phyloP scores from a whole-genome alignment of 768 basidiomycete species.

The Suillus bovinus region DNA sequence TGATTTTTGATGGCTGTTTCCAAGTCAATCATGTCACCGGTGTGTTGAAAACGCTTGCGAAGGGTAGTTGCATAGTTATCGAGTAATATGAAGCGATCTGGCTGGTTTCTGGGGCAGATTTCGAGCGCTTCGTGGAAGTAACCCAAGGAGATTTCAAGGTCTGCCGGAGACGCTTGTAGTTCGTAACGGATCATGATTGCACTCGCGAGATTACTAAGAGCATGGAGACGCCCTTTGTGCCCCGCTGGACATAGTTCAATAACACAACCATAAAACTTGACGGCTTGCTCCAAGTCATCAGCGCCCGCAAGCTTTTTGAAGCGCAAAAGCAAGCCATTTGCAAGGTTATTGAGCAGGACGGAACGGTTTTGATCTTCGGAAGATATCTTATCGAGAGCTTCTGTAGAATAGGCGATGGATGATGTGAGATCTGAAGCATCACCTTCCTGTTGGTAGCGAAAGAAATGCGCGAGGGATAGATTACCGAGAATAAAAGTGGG shows the following conservation, averaged over 20 bases:
- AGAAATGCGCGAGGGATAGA: conserved; percentile 1
- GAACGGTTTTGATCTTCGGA: conserved; percentile 16
- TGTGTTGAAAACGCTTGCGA: conserved; percentile 18
- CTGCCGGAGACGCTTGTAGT: conserved; percentile 16
- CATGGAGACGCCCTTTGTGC: background rate
- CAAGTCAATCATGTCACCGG: conserved; percentile 23
- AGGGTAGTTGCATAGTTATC: conserved; percentile 18
- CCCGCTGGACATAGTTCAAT: background rate
- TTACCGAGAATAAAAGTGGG: background rate
- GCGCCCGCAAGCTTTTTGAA: conserved; percentile 13
- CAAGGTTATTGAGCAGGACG: background rate
- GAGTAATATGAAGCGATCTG: conserved; percentile 6
- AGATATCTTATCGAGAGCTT: conserved; percentile 20
- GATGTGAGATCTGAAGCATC: conserved; percentile 28
- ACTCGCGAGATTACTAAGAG: conserved; percentile 27
- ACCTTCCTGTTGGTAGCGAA: conserved; percentile 26
- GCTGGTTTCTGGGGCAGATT: conserved; percentile 8
- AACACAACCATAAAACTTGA: conserved; percentile 18
- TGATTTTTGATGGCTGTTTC: conserved; percentile 25
- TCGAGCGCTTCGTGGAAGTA: conserved; percentile 14
- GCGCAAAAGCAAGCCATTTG: conserved; percentile 2
- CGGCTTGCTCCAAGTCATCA: conserved; percentile 15
- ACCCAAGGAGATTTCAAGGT: conserved; percentile 19
- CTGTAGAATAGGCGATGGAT: conserved; percentile 27
- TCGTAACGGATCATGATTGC: conserved; percentile 32